Evolutionary conservation across 2,329 filamentous ascomycete species (phyloP), one percentile per base, ranked within the genome.

Genomic region (Nothopassalora personata): DNA sequence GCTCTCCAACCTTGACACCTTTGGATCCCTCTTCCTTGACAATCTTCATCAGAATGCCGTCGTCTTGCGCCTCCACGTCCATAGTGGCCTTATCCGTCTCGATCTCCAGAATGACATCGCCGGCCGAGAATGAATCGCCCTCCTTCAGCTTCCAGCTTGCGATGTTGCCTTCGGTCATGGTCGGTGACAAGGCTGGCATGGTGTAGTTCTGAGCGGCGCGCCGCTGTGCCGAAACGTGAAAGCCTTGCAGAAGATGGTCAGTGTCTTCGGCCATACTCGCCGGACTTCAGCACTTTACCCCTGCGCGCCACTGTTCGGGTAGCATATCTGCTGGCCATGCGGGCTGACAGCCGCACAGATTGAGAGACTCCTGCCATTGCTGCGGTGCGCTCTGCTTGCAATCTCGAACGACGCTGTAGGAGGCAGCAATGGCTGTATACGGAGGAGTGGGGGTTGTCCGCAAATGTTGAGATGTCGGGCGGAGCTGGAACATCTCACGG

Each of bases 71-170:
- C 79, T 96, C 91, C 28, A 96, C 91, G 68, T 96, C 91, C 90
- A 96, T 96, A 58, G 90, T 90, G 57, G 91, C 91, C 81, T 96
- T 96, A 76, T 96, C 91, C 60, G 91, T 96, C 79, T 96, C 91
- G 73, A 96, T 94, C 77, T 96, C 91, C 60, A 96, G 85, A 54
- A 96, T 81, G 33, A 96, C 90, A 74, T 96, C 91, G 66, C 91
- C 91, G 59, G 90, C 88, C 53, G 83, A 80, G 75, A 91, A 96
- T 54, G 84, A 82, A 67, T 94, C 89, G 72, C 90, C 91, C 78
- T 95, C 91, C 76, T 93, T 93, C 70, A 95, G 83, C 74, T 86
- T 88, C 91, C 91, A 96, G 62, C 77, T 84, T 51, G 89, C 83
- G 70, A 96, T 95, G 76, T 91, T 94, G 62, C 91, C 91, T 76